Evolutionary conservation across 2,329 filamentous ascomycete species (phyloP), one percentile per base, ranked within the genome.

Genomic region (Cladosporium sp.): DNA sequence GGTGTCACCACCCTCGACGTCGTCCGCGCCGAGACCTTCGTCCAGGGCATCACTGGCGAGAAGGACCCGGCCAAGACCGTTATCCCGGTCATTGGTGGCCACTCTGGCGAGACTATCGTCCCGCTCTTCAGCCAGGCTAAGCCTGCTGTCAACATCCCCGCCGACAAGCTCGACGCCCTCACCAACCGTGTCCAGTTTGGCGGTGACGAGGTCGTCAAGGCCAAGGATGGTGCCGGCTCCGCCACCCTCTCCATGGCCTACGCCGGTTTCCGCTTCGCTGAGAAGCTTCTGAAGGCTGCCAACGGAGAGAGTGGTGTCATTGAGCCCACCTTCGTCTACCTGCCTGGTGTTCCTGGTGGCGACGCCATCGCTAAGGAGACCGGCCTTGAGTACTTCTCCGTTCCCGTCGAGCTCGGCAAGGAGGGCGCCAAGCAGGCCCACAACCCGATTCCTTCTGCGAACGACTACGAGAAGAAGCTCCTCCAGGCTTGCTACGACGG

Each of bases 1-100:
- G 93, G 93, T 81, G 93, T 98, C 70, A 98, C 93, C 69, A 97
- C 93, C 46, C 86, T 98, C 64, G 93, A 98, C 74, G 91, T 98
- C 66, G 93, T 98, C 69, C 92, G 93, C 71, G 90, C 93, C 63
- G 90, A 96, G 81, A 96, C 91, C 61, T 98, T 98, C 71, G 88
- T 95, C 56, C 87, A 89, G 65, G 84, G 89, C 68, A 86, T 95
- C 67, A 81, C 81, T 57, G 90, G 91, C 74, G 84, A 87, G 76
- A 82, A 85, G 70, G 84, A 92, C 71, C 89, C 91, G 55, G 81
- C 86, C 66, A 86, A 91, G 72, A 81, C 90, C 62, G 88, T 78
- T 61, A 87, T 98, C 60, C 91, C 92, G 61, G 93, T 98, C 66
- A 83, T 98, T 68, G 93, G 93, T 68, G 93, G 93, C 58, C 93